Evolutionary conservation across 306 rosid genomes (phyloP).

Genomic region (Hippophae tibetana): DNA sequence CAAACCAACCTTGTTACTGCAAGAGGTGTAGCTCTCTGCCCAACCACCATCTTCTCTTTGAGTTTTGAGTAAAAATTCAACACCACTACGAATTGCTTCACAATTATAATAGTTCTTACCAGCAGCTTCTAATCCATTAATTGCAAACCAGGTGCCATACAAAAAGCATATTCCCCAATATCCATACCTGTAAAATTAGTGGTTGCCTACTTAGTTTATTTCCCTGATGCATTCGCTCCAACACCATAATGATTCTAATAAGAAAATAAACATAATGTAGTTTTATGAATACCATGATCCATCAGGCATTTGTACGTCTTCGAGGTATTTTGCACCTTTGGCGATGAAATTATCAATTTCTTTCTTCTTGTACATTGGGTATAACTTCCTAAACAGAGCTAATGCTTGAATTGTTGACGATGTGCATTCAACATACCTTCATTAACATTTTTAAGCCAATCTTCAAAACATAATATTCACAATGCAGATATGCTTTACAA

Average conservation of each 20-base stretch:
- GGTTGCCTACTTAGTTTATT: too few relatives aligned
- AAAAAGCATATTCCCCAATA: constrained; percentile 35
- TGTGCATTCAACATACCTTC: constrained; percentile 30
- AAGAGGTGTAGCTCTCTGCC: constrained; percentile 43
- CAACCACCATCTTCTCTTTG: constrained; percentile 35
- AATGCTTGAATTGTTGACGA: constrained; percentile 26
- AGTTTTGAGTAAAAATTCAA: constrained; percentile 20
- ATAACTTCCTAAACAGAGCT: constrained; percentile 17
- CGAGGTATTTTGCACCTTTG: constrained; percentile 20
- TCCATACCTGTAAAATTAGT: constrained; percentile 15
- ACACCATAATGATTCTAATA: too few relatives aligned
- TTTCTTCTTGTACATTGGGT: constrained; percentile 24
- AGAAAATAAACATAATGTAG: too few relatives aligned
- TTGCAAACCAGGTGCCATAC: constrained; percentile 32
- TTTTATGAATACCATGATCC: constrained; percentile 24
- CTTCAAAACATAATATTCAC: neutral
- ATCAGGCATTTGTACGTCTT: constrained; percentile 22
- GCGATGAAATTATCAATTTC: constrained; percentile 17
- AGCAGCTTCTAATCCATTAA: constrained; percentile 22
- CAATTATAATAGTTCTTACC: constrained; percentile 23
- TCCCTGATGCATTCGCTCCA: too few relatives aligned
- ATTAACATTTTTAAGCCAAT: neutral
- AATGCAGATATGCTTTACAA: too few relatives aligned
- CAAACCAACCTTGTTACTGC: constrained; percentile 18
- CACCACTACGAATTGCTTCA: constrained; percentile 20